Base-by-base conservation (phyloP, 129 eudicot genomes). In the Centrapalus pauciflorus region DNA sequence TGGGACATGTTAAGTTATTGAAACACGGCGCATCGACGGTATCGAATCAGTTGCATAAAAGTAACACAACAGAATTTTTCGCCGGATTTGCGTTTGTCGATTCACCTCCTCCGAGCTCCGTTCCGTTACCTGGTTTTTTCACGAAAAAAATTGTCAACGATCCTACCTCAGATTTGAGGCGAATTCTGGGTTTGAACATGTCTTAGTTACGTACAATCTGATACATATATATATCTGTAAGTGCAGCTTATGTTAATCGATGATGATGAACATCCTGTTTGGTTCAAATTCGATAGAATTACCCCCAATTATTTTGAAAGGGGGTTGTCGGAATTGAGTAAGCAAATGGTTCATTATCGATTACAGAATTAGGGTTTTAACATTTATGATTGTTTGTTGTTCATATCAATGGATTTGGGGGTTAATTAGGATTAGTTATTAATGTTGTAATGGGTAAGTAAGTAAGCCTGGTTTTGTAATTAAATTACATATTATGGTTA, bases 41-140 rank as follows among this genome's bases (percentile, higher is more conserved):
- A 1, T 55, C 71, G 54, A 48, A 48, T 3, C 54, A 48, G 54
- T 33, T 30, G 67, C 5, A 16, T n/a, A 6, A 41, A 1, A 3
- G 46, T 7, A 41, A 30, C 24, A 14, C 37, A 14, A n/a, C 50
- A 1, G 82, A 77, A 2, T 55, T 72, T 17, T 84, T 81, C 5
- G 90, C 90, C 4, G 90, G 90, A 26, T 84, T 68, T 26, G 87
- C 65, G 19, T 63, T 66, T 2, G 58, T 72, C 11, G 69, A 78
- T 4, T 84, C 90, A 4, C 90, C 90, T 4, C 77, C 84, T 0
- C 90, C 90, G 1, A 84, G 90, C 50, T 82, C 83, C 1, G 51
- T 84, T n/a, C 90, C 87, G 0, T 43, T 81, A 2, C 90, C 90
- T 0, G 82, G 55, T n/a, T 84, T 84, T 66, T 84, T 75, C 51